A percentile compares a stretch with the other conserved stretches of the same genome.
Evolutionary conservation across 129 eudicot species (phyloP).

Genomic region (Lonicera japonica): DNA sequence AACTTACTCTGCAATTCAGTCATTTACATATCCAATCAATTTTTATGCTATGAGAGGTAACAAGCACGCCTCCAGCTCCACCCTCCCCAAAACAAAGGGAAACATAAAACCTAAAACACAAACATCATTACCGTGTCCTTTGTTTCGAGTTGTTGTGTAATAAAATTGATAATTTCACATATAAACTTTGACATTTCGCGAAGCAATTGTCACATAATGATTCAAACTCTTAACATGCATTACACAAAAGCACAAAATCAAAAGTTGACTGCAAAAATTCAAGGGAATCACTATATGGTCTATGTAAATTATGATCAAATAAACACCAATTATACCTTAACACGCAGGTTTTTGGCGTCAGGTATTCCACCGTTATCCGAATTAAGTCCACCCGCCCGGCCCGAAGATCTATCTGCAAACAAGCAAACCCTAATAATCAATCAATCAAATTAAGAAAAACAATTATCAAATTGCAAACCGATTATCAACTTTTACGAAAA

Average conservation of each 20-base stretch:
- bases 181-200: neutral
- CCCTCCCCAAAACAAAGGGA: too few relatives aligned
- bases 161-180: neutral
- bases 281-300: neutral
- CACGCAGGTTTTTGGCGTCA: slow-evolving; percentile 74
- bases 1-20: too few relatives aligned
- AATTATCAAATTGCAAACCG: neutral
- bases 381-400: slow-evolving; percentile 58
- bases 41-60: too few relatives aligned
- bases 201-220: neutral
- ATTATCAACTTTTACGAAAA: neutral
- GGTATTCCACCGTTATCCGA: slow-evolving; percentile 36
- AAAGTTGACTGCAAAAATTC: neutral
- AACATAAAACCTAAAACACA: too few relatives aligned
- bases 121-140: too few relatives aligned
- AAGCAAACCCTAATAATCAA: neutral
- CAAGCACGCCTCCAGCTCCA: too few relatives aligned
- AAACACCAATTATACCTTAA: slow-evolving; percentile 45
- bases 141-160: neutral
- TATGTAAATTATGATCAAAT: neutral
- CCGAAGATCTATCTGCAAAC: slow-evolving; percentile 54
- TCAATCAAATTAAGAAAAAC: neutral
- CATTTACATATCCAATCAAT: too few relatives aligned
- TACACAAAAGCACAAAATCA: too few relatives aligned
- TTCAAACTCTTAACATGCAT: too few relatives aligned